A percentile compares a stretch with the other conserved stretches of the same genome.
phyloP scores from a whole-genome alignment of 2,329 filamentous ascomycete species.

The Fusarium sp. region DNA sequence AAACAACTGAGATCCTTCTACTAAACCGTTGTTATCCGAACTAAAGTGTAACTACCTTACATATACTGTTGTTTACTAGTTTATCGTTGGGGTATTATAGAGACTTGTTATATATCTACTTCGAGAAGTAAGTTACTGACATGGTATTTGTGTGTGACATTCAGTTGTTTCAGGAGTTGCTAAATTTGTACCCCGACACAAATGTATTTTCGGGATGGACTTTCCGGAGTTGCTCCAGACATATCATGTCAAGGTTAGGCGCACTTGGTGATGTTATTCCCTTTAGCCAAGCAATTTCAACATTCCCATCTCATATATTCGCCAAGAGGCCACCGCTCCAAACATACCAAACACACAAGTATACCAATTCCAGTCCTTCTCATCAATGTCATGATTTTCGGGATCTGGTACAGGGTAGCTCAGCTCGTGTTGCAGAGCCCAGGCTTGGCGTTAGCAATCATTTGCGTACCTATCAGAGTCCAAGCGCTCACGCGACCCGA shows the following conservation, averaged over 20 bases:
- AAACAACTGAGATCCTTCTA: background rate
- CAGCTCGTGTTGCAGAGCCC: background rate
- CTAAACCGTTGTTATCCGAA: background rate
- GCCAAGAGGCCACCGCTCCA: background rate
- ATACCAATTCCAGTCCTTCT: background rate
- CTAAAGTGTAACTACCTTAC: background rate
- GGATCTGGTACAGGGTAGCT: background rate
- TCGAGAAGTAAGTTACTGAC: background rate
- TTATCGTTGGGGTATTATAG: background rate
- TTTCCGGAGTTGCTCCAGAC: background rate
- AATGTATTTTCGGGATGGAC: background rate
- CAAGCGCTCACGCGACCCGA: constrained; percentile 24
- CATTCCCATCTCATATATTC: background rate
- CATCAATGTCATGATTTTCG: background rate
- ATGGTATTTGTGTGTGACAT: background rate
- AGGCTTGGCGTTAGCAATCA: background rate
- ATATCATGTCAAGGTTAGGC: background rate
- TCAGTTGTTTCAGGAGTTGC: background rate
- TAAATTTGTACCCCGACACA: background rate
- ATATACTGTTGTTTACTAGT: background rate
- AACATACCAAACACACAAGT: background rate
- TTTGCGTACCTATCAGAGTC: background rate
- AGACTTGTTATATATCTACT: background rate
- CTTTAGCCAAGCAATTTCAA: background rate
- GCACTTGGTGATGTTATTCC: background rate